Conservation (phyloP, 176 grass and related monocot species). For the Saccharum spontaneum region DNA sequence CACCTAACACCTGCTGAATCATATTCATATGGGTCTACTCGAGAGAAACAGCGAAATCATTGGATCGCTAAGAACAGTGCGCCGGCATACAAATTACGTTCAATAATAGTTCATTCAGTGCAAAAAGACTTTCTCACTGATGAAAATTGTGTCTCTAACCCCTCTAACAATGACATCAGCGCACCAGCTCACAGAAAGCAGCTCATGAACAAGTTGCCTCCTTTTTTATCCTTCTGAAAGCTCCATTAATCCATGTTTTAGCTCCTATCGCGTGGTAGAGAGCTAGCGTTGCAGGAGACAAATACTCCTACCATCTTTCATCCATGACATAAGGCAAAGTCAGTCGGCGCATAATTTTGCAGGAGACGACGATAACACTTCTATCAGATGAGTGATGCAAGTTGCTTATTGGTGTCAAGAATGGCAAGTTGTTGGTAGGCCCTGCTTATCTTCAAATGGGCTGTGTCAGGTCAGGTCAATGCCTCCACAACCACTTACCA, state of each 20-base stretch:
- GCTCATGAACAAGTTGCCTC: slow-evolving; percentile 32
- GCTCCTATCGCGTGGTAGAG: slow-evolving; percentile 15
- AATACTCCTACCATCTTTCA: slow-evolving; percentile 32
- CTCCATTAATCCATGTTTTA: slow-evolving; percentile 18
- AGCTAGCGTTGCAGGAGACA: slow-evolving; percentile 24
- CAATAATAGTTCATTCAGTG: slow-evolving; percentile 6
- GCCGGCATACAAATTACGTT: slow-evolving; percentile 23
- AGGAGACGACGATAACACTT: slow-evolving; percentile 24
- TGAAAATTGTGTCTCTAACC: slow-evolving; percentile 21
- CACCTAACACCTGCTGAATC: slow-evolving; percentile 41
- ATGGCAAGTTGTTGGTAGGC: slow-evolving; percentile 31
- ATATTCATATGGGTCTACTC: slow-evolving; percentile 37
- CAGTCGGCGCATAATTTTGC: not conserved
- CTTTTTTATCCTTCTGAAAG: slow-evolving; percentile 18
- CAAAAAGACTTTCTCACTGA: slow-evolving; percentile 5
- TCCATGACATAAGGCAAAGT: slow-evolving; percentile 8
- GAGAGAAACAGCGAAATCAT: slow-evolving; percentile 38
- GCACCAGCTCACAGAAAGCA: not conserved
- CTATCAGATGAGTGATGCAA: slow-evolving; percentile 28
- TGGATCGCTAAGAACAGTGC: slow-evolving; percentile 36
- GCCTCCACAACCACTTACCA: slow-evolving; percentile 9
- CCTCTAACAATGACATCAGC: slow-evolving; percentile 23
- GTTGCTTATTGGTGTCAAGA: slow-evolving; percentile 13
- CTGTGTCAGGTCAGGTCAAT: slow-evolving; percentile 27
- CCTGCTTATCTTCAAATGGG: not conserved